Evolutionary conservation across 371 early-diverging fungal species (phyloP).

Genomic region (Mortierella sp.): DNA sequence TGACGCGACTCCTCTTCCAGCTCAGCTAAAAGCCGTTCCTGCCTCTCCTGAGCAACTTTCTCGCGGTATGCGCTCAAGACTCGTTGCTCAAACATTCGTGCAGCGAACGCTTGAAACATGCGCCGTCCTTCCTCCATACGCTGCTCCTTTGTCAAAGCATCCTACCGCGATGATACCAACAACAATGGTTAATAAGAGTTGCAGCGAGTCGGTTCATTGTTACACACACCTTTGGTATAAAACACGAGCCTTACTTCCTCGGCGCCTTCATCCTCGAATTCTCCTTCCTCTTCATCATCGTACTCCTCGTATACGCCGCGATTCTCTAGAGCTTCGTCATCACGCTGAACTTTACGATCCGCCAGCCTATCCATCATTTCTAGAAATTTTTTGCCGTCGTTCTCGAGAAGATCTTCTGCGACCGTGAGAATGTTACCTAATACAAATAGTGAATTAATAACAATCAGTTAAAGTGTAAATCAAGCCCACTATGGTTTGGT

Average conservation of each 20-base stretch:
- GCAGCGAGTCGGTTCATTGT: background rate
- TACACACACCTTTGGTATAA: background rate
- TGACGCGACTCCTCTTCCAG: slow-evolving; percentile 77
- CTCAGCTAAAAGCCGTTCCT: slow-evolving; percentile 80
- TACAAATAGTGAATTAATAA: background rate
- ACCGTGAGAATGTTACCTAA: slow-evolving; percentile 86
- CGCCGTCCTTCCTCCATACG: slow-evolving; percentile 91
- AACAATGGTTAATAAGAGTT: slow-evolving; percentile 1
- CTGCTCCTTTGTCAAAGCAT: slow-evolving; percentile 81
- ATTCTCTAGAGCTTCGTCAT: slow-evolving; percentile 66
- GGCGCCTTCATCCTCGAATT: slow-evolving; percentile 66
- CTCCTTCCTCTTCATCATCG: slow-evolving; percentile 73
- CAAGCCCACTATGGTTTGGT: too few relatives aligned
- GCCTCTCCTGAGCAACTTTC: slow-evolving; percentile 87
- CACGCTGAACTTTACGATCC: slow-evolving; percentile 83
- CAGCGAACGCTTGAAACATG: slow-evolving; percentile 95
- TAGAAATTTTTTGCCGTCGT: slow-evolving; percentile 91
- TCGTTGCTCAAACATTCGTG: slow-evolving; percentile 95
- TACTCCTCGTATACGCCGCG: slow-evolving; percentile 59
- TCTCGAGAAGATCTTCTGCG: slow-evolving; percentile 90
- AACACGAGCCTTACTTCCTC: slow-evolving; percentile 58
- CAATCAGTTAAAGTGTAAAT: background rate
- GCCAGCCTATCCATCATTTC: slow-evolving; percentile 96
- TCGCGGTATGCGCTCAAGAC: slow-evolving; percentile 92
- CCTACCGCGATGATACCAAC: slow-evolving; percentile 55